Evolutionary conservation across 352 stramenopile species (phyloP).

Genomic region (Globisporangium paroecandrum): DNA sequence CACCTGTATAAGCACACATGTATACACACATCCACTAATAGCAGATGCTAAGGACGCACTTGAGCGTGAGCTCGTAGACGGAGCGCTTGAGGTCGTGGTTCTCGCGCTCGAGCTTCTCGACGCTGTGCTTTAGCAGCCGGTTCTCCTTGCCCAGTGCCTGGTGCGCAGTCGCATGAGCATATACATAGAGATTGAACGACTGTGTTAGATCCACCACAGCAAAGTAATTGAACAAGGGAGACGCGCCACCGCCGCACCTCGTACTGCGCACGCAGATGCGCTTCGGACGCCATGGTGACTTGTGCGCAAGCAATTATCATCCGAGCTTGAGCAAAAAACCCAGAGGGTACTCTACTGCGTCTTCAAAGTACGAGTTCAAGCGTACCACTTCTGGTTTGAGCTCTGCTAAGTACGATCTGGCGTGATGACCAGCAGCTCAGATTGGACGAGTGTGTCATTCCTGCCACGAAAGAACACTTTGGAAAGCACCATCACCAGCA

Average conservation of each 20-base stretch:
- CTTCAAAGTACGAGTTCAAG: neutral
- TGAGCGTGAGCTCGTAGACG: slow-evolving; percentile 88
- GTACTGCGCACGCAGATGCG: slow-evolving; percentile 79
- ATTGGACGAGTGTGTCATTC: slow-evolving; percentile 4
- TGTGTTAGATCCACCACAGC: neutral
- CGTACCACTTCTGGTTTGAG: neutral
- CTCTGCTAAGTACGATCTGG: neutral
- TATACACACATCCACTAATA: neutral
- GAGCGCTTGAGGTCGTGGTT: slow-evolving; percentile 90
- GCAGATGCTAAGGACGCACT: slow-evolving; percentile 32
- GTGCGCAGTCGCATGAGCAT: neutral
- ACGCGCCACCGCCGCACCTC: slow-evolving; percentile 36
- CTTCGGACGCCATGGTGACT: slow-evolving; percentile 69
- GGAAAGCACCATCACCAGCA: neutral
- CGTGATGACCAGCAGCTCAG: slow-evolving; percentile 7
- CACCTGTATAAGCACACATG: neutral
- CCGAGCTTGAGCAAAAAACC: neutral
- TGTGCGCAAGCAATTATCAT: slow-evolving; percentile 4
- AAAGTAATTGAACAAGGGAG: neutral
- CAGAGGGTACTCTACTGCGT: neutral
- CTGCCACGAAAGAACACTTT: slow-evolving; percentile 1
- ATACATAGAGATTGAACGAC: neutral
- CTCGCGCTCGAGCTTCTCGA: slow-evolving; percentile 84
- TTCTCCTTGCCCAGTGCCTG: slow-evolving; percentile 82
- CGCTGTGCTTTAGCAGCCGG: slow-evolving; percentile 74